phyloP scores from a whole-genome alignment of 1,284 basidiomycete species.

The Trichosporon coremiiforme region DNA sequence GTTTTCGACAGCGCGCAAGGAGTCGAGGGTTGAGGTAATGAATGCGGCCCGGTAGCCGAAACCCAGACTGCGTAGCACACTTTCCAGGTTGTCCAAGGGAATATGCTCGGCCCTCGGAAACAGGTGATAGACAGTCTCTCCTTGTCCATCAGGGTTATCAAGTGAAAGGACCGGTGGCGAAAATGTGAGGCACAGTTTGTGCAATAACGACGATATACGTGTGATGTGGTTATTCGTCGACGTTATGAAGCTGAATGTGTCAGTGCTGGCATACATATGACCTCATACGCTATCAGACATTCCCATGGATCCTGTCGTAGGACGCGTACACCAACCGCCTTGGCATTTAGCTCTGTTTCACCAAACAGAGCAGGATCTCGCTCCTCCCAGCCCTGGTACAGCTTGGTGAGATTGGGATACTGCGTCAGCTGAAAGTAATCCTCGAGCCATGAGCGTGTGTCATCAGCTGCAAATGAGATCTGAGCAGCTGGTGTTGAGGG shows the following conservation, averaged over 20 bases:
- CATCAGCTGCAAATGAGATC: conserved; percentile 62
- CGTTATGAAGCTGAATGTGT: conserved; percentile 79
- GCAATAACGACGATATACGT: conserved; percentile 87
- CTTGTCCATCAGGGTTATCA: conserved; percentile 36
- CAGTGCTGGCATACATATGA: not conserved
- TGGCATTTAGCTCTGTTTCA: conserved; percentile 61
- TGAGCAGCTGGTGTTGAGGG: conserved; percentile 59
- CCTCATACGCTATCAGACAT: conserved; percentile 74
- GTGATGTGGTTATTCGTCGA: conserved; percentile 96
- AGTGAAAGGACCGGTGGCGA: conserved; percentile 63
- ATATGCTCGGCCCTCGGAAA: conserved; percentile 79
- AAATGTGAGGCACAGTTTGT: conserved; percentile 66
- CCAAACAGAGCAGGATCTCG: conserved; percentile 74
- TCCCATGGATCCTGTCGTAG: conserved; percentile 95
- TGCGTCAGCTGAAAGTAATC: conserved; percentile 81
- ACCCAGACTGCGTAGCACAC: conserved; percentile 74
- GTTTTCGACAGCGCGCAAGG: conserved; percentile 61
- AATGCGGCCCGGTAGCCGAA: conserved; percentile 96
- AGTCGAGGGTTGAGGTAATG: conserved; percentile 78
- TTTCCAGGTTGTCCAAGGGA: conserved; percentile 63
- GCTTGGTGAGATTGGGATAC: conserved; percentile 49
- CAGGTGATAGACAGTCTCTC: conserved; percentile 66
- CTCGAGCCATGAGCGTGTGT: conserved; percentile 73
- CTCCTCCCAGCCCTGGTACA: conserved; percentile 76
- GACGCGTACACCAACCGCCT: conserved; percentile 65